Conservation (phyloP, 805 yeast genomes). For the Pichia nakasei region DNA sequence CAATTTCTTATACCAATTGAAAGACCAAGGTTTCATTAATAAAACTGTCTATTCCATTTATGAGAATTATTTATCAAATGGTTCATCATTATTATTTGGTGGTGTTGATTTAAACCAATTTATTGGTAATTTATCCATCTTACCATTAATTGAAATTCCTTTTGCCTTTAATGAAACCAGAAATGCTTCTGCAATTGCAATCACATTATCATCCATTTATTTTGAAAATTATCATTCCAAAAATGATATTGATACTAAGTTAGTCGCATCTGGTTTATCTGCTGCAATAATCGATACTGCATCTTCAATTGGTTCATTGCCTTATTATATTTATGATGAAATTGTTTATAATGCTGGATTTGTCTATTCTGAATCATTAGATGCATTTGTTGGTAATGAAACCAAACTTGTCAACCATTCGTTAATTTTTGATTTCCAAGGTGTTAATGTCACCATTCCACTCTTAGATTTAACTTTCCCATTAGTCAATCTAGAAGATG, state of each 20-base stretch:
- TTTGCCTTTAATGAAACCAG: constrained; percentile 19
- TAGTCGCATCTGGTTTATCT: constrained; percentile 14
- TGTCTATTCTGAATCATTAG: constrained; percentile 27
- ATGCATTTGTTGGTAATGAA: constrained; percentile 40
- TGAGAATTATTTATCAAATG: constrained; percentile 32
- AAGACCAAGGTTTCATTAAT: constrained; percentile 43
- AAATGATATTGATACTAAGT: constrained; percentile 2
- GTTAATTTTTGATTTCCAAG: constrained; percentile 44
- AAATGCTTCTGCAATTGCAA: constrained; percentile 35
- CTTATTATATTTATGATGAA: constrained; percentile 22
- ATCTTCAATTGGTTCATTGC: constrained; percentile 39
- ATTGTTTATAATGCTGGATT: constrained; percentile 31
- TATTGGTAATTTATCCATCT: constrained; percentile 28
- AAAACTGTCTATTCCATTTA: constrained; percentile 50
- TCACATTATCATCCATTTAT: constrained; percentile 34
- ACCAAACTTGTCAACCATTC: constrained; percentile 14
- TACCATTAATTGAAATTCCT: constrained; percentile 13
- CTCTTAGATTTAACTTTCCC: constrained; percentile 16
- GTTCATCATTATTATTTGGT: constrained; percentile 45
- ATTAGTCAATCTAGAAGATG: constrained; percentile 1
- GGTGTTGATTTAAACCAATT: constrained; percentile 56
- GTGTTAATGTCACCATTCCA: constrained; percentile 42
- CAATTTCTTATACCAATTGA: constrained; percentile 55
- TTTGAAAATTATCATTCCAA: constrained; percentile 13
- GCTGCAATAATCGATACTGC: constrained; percentile 46